Conservation (phyloP, 495 filamentous ascomycete species). For the Aspergillus nidulans region DNA sequence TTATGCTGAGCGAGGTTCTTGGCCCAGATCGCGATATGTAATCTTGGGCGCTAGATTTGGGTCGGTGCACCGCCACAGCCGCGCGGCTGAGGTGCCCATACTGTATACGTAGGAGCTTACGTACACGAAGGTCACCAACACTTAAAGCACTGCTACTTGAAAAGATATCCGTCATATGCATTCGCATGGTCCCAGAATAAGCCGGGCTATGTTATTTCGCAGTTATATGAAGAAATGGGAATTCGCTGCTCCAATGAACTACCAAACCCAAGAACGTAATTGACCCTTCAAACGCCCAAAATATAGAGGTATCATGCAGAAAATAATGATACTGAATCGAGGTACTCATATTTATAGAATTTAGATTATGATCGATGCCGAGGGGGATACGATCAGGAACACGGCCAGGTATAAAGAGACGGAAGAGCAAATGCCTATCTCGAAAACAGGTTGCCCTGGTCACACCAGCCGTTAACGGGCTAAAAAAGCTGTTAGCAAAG, state of each 20-base stretch:
- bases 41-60: background rate
- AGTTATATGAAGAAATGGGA: background rate
- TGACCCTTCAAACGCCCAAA: background rate
- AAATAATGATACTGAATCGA: background rate
- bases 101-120: background rate
- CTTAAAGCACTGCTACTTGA: background rate
- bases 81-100: background rate
- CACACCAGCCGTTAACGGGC: conserved; percentile 77
- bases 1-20: background rate
- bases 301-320: background rate
- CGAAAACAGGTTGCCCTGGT: conserved; percentile 45
- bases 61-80: background rate
- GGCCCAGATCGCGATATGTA: background rate
- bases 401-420: background rate
- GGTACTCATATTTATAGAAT: background rate
- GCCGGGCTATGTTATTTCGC: background rate
- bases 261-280: background rate
- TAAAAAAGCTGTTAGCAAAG: conserved; percentile 33
- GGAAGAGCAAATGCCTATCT: background rate
- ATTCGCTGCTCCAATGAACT: background rate
- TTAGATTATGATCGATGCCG: background rate
- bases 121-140: background rate
- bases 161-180: background rate
- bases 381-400: too few relatives aligned
- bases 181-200: background rate